Evolutionary conservation across 2,329 filamentous ascomycete species (phyloP).

Genomic region (Alternaria triticina): DNA sequence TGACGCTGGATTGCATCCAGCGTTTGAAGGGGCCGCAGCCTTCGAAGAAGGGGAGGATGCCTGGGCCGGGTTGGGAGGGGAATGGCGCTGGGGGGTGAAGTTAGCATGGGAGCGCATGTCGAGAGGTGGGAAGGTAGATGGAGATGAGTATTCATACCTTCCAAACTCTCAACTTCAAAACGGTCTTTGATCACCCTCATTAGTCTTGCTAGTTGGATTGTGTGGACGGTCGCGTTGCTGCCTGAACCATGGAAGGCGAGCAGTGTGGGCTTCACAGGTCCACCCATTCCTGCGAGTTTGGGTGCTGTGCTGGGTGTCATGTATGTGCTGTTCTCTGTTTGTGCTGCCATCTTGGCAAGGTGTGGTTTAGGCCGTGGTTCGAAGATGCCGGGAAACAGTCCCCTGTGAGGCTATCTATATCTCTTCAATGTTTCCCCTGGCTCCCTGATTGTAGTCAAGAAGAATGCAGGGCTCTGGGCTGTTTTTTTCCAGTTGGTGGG

Average conservation of each 20-base stretch:
- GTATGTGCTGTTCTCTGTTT: background rate
- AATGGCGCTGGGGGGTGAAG: constrained; percentile 32
- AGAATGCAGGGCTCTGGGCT: background rate
- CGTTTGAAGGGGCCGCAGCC: constrained; percentile 45
- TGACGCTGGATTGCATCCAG: constrained; percentile 34
- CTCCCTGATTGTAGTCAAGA: background rate
- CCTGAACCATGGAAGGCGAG: constrained; percentile 48
- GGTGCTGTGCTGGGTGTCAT: background rate
- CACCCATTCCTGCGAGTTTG: background rate
- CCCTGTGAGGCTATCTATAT: background rate
- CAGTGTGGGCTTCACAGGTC: constrained; percentile 35
- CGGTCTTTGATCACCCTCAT: constrained; percentile 27
- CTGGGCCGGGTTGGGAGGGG: constrained; percentile 42
- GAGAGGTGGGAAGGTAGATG: background rate
- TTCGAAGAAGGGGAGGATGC: constrained; percentile 48
- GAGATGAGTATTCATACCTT: constrained; percentile 24
- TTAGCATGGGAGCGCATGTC: background rate
- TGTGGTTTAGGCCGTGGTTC: background rate
- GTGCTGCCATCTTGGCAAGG: background rate
- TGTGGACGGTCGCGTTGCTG: constrained; percentile 41
- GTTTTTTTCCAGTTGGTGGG: background rate
- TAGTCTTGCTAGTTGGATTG: constrained; percentile 42
- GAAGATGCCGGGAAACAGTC: rapidly evolving
- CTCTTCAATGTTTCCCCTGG: background rate
- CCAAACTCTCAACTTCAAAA: constrained; percentile 33